Evolutionary conservation across 805 yeast genomes (phyloP).

Genomic region (Lachancea kluyveri): DNA sequence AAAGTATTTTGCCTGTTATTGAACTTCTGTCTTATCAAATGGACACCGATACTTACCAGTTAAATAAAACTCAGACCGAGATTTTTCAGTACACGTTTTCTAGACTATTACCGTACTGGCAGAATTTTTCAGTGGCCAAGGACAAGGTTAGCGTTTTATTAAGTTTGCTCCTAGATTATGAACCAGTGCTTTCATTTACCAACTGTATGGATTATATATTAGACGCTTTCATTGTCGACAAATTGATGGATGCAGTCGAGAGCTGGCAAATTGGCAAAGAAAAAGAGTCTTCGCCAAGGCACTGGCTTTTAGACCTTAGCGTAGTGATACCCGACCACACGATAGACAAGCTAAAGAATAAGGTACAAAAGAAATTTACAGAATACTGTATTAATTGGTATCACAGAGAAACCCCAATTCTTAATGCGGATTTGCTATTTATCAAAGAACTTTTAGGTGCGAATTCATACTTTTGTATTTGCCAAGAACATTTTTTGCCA

Average conservation of each 20-base stretch:
- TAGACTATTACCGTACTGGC: constrained; percentile 9
- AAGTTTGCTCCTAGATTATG: constrained; percentile 16
- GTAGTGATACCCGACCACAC: constrained; percentile 8
- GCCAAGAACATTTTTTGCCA: constrained; percentile 10
- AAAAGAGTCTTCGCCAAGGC: constrained; percentile 6
- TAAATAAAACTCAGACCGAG: constrained; percentile 23
- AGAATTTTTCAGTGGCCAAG: constrained; percentile 10
- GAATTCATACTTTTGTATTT: constrained; percentile 8
- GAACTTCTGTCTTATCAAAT: constrained; percentile 17
- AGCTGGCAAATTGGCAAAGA: constrained; percentile 29
- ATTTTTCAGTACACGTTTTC: constrained; percentile 13
- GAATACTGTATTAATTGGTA: constrained; percentile 18
- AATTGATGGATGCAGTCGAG: constrained; percentile 29
- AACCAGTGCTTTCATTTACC: constrained; percentile 16
- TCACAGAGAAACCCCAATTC: constrained; percentile 9
- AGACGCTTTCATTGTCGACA: constrained; percentile 33
- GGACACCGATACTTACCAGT: constrained; percentile 9
- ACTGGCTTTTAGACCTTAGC: constrained; percentile 19
- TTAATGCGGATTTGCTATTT: constrained; percentile 9
- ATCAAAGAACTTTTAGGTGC: constrained; percentile 12
- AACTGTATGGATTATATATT: constrained; percentile 23
- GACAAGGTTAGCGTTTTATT: constrained; percentile 6
- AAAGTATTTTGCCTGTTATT: constrained; percentile 7
- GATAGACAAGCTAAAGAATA: constrained; percentile 6
- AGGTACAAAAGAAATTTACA: constrained; percentile 9